These are phyloP conservation scores for Penicillium atrosanguineum DNA, from an alignment of 495 filamentous ascomycete species.

Conservation along the genomic window DNA sequence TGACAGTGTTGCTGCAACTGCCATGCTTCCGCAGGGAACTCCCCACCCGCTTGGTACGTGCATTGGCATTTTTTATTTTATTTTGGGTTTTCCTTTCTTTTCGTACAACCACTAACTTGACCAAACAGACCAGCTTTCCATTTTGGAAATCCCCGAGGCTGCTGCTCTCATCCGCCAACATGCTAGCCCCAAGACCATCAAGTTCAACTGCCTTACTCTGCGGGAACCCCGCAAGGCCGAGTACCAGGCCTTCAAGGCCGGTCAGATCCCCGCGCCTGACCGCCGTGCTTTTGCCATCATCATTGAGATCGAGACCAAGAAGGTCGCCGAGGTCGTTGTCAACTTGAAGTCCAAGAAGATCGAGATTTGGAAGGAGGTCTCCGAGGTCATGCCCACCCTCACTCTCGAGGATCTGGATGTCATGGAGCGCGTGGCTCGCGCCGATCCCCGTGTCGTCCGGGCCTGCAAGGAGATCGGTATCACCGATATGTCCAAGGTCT, in stretches of 20 bases:
- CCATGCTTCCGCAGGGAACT: constrained; percentile 26
- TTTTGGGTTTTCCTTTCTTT: no score
- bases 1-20: constrained; percentile 32
- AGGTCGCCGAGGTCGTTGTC: constrained; percentile 72
- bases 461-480: constrained; percentile 82
- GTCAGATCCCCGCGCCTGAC: constrained; percentile 41
- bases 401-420: constrained; percentile 84
- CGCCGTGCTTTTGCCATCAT: constrained; percentile 37
- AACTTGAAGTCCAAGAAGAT: constrained; percentile 67
- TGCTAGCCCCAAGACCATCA: constrained; percentile 42
- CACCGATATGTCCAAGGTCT: constrained; percentile 82
- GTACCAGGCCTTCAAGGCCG: constrained; percentile 69
- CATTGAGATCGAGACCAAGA: constrained; percentile 23
- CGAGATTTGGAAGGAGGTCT: constrained; percentile 64
- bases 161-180: constrained; percentile 34
- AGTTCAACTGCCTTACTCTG: constrained; percentile 82
- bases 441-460: constrained; percentile 79
- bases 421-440: constrained; percentile 72
- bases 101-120: neutral
- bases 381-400: constrained; percentile 79
- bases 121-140: constrained; percentile 30
- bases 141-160: constrained; percentile 32
- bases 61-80: neutral
- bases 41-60: constrained; percentile 32
- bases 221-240: constrained; percentile 78